These are phyloP conservation scores for Sclerotinia subarctica DNA, from an alignment of 2,329 filamentous ascomycete species.

Conservation along the genomic window DNA sequence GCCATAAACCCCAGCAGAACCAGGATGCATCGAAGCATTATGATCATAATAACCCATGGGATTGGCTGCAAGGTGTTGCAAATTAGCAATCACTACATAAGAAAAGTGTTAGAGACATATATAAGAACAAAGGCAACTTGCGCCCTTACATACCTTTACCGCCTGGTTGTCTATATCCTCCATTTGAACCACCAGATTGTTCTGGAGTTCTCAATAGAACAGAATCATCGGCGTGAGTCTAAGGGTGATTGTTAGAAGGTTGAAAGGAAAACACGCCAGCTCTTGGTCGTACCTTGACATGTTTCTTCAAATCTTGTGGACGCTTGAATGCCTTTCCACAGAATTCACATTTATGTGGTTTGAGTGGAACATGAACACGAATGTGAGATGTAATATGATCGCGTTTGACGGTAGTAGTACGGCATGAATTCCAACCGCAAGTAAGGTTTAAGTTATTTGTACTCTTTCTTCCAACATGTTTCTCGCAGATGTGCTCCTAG, in stretches of 20 bases:
- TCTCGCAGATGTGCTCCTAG: conserved; percentile 96
- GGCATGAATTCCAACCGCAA: conserved; percentile 94
- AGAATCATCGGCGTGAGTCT: conserved; percentile 93
- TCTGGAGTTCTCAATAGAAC: conserved; percentile 53
- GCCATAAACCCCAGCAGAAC: conserved; percentile 46
- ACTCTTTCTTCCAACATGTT: conserved; percentile 97
- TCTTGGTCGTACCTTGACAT: conserved; percentile 67
- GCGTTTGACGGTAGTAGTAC: conserved; percentile 95
- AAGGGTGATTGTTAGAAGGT: conserved; percentile 20
- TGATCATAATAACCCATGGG: conserved; percentile 57
- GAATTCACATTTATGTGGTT: conserved; percentile 98
- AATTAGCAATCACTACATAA: conserved; percentile 37
- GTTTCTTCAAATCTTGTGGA: conserved; percentile 98
- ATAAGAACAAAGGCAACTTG: conserved; percentile 29
- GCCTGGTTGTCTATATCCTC: conserved; percentile 52
- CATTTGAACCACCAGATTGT: conserved; percentile 34
- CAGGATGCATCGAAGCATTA: conserved; percentile 57
- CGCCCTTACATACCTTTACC: conserved; percentile 37
- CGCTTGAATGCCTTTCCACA: conserved; percentile 99
- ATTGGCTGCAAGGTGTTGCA: conserved; percentile 37
- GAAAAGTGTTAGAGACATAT: conserved; percentile 30
- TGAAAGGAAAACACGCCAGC: conserved; percentile 20
- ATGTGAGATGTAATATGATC: conserved; percentile 99
- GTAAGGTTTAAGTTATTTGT: conserved; percentile 98
- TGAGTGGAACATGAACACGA: conserved; percentile 95